Evolutionary conservation across 805 yeast species (phyloP).

Genomic region (Jamesozyma hellenica): DNA sequence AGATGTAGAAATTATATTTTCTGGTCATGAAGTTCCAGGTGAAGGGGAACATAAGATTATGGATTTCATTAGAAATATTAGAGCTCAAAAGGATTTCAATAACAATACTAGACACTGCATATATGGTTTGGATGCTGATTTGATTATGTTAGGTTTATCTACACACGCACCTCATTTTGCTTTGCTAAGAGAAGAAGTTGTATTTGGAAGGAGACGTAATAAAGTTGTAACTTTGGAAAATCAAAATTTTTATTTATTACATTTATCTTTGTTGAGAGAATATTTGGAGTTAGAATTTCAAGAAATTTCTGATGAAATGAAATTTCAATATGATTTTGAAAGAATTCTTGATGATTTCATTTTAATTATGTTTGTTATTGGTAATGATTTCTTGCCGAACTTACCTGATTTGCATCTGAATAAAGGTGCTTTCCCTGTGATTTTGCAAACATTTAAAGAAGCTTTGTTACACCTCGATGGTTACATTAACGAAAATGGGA

Average conservation of each 20-base stretch:
- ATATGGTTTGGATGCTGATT: conserved; percentile 92
- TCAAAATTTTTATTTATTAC: conserved; percentile 75
- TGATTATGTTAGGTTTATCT: conserved; percentile 84
- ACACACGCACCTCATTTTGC: conserved; percentile 96
- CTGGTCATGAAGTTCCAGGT: conserved; percentile 96
- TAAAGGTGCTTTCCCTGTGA: conserved; percentile 93
- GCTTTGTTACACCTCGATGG: conserved; percentile 68
- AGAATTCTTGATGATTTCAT: conserved; percentile 86
- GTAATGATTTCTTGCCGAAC: conserved; percentile 95
- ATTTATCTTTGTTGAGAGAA: conserved; percentile 80
- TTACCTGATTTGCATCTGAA: conserved; percentile 87
- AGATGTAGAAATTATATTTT: conserved; percentile 59
- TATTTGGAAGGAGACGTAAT: conserved; percentile 50
- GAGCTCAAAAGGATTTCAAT: conserved; percentile 63
- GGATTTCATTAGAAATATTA: conserved; percentile 76
- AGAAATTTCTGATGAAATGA: conserved; percentile 51
- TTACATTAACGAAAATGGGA: conserved; percentile 74
- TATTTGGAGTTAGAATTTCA: conserved; percentile 79
- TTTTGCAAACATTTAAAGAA: conserved; percentile 79
- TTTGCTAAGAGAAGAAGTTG: conserved; percentile 87
- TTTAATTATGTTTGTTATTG: conserved; percentile 84
- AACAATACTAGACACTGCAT: conserved; percentile 85
- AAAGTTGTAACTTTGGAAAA: conserved; percentile 47
- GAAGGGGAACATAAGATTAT: conserved; percentile 98
- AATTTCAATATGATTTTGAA: conserved; percentile 74